Base-by-base conservation (phyloP, 2,329 filamentous ascomycete genomes). In the Microcyclosporella mali region DNA sequence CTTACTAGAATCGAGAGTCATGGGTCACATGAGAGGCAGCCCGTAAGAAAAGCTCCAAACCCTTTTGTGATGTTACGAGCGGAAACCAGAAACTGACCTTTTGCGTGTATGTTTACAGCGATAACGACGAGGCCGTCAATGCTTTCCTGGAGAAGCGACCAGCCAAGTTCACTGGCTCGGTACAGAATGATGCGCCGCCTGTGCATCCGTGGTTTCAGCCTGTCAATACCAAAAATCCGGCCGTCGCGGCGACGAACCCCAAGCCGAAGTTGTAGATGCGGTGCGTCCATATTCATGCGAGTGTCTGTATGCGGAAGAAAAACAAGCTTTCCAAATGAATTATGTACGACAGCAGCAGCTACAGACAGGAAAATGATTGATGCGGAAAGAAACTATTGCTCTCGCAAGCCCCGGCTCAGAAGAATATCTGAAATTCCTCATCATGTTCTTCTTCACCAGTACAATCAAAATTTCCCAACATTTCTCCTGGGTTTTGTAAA, bases 61-160 rank as follows among this genome's bases (percentile, higher is more conserved):
- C n/a, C n/a, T 42, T 11, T 29, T 12, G 16, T 25, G 9, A 25
- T 25, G 6, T 25, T 25, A 25, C 21, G 6, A 25, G 9, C 4
- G 21, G 6, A 25, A 25, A 25, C 6, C 21, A 25, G 21, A 25
- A 9, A 25, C 21, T 25, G 21, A 25, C 21, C 21, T 25, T 25
- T 25, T 9, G 4, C 21, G 21, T n/a, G n/a, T n/a, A n/a, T 10
- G 10, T 17, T 16, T 34, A n/a, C 18, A 47, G 43, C 3, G 50
- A 53, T 29, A 53, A 51, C 30, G 45, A 53, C 14, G 50, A 53
- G 37, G 50, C 50, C 18, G 50, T 53, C 27, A 37, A 42, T 10
- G 47, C 50, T 1, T 53, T 53, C 38, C 37, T 53, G 28, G 43
- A 53, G 41, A 53, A 53, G 47, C 36, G 50, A 16, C 46, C 42